Conservation (phyloP, 305 asterid genomes). For the Fraxinus velutina region DNA sequence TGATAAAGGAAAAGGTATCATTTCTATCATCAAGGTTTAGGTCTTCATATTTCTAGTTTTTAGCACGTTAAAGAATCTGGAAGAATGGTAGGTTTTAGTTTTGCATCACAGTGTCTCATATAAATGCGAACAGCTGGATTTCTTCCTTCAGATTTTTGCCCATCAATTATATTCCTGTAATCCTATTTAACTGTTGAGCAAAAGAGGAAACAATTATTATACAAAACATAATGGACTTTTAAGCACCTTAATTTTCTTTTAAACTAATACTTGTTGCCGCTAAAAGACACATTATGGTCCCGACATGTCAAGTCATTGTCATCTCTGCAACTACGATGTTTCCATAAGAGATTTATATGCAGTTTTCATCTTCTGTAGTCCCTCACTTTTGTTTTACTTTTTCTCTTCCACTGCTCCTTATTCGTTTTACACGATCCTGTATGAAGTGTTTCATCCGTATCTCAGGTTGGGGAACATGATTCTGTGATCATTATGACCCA, state of each 20-base stretch:
- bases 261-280: not conserved
- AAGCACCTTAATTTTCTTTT: not conserved
- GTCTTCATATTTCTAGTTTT: conserved; percentile 7
- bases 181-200: not conserved
- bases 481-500: no score
- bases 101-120: not conserved
- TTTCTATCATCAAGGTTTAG: not conserved
- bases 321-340: not conserved
- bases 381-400: not conserved
- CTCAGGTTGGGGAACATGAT: no score
- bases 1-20: conserved; percentile 77
- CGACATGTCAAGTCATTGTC: not conserved
- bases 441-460: no score
- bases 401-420: not conserved
- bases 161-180: not conserved
- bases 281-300: not conserved
- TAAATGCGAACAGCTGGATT: not conserved
- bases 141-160: not conserved
- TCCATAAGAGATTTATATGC: not conserved
- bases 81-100: not conserved
- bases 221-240: not conserved
- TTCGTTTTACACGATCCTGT: conserved; percentile 4
- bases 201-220: not conserved
- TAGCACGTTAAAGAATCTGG: not conserved
- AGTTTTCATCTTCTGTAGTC: not conserved